Conservation (phyloP, 2,329 filamentous ascomycete species). For the Leptographium radiaticola region DNA sequence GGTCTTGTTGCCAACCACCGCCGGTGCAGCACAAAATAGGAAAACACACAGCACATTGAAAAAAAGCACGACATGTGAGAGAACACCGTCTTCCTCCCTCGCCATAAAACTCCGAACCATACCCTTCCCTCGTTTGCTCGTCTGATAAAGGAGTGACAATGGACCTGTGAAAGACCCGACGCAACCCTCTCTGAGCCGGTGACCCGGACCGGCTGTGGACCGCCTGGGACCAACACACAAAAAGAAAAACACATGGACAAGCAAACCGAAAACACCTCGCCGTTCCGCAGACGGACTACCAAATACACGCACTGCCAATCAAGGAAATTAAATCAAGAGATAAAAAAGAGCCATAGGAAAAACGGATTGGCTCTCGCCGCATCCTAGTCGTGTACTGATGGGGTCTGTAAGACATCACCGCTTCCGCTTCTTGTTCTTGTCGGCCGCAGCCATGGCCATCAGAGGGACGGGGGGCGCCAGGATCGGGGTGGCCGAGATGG, state of each 20-base stretch:
- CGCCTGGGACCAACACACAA: not conserved
- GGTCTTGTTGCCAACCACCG: no score
- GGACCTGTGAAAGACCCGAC: not conserved
- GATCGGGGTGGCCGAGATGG: conserved; percentile 24
- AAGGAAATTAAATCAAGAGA: not conserved
- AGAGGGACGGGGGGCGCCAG: conserved; percentile 9
- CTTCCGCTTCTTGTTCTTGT: conserved; percentile 52
- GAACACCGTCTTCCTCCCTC: not conserved
- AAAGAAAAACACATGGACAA: not conserved
- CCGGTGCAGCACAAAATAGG: not conserved
- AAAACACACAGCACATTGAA: not conserved
- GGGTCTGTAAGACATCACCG: conserved; percentile 22
- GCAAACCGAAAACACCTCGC: conserved; percentile 2
- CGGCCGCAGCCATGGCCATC: conserved; percentile 15
- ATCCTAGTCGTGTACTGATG: not conserved
- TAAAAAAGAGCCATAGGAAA: not conserved
- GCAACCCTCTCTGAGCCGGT: not conserved
- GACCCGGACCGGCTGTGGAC: not conserved
- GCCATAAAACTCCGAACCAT: conserved; percentile 5
- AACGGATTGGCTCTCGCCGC: not conserved
- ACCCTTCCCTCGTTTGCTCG: conserved; percentile 5
- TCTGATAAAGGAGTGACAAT: conserved; percentile 2
- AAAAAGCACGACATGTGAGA: not conserved
- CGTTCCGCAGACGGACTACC: not conserved
- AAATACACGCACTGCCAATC: not conserved